A percentile compares a stretch with the other conserved stretches of the same genome.
Conservation (phyloP, 2,329 filamentous ascomycete genomes). For the Fusarium avenaceum region DNA sequence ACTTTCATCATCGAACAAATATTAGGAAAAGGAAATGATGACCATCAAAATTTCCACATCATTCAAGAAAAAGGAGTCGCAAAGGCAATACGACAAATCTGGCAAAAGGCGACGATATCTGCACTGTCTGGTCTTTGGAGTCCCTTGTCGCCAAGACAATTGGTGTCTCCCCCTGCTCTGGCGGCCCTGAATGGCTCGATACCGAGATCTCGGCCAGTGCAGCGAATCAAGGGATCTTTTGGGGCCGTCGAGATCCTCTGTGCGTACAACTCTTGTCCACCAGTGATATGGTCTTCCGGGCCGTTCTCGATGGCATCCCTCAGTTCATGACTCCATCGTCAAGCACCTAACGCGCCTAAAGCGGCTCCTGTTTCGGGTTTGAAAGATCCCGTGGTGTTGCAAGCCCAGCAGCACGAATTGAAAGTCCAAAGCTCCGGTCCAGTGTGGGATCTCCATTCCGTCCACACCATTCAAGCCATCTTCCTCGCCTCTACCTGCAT, state of each 20-base stretch:
- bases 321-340: slow-evolving; percentile 7
- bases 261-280: not conserved
- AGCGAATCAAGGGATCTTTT: slow-evolving; percentile 38
- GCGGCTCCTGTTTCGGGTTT: slow-evolving; percentile 37
- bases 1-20: slow-evolving; percentile 6
- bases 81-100: slow-evolving; percentile 31
- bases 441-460: slow-evolving; percentile 43
- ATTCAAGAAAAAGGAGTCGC: slow-evolving; percentile 13
- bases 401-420: slow-evolving; percentile 25
- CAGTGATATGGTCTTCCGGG: not conserved
- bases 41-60: slow-evolving; percentile 27
- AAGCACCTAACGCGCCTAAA: slow-evolving; percentile 29
- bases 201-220: slow-evolving; percentile 42
- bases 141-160: slow-evolving; percentile 45
- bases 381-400: slow-evolving; percentile 28
- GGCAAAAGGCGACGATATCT: slow-evolving; percentile 11
- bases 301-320: slow-evolving; percentile 5
- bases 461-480: slow-evolving; percentile 33
- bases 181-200: slow-evolving; percentile 27
- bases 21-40: slow-evolving; percentile 19
- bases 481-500: slow-evolving; percentile 44
- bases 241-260: slow-evolving; percentile 5
- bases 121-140: slow-evolving; percentile 31
- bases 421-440: slow-evolving; percentile 36
- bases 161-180: slow-evolving; percentile 35